These are phyloP conservation scores for Kokia cookei DNA, from an alignment of 441 rosid genomes.

Conservation along the genomic window DNA sequence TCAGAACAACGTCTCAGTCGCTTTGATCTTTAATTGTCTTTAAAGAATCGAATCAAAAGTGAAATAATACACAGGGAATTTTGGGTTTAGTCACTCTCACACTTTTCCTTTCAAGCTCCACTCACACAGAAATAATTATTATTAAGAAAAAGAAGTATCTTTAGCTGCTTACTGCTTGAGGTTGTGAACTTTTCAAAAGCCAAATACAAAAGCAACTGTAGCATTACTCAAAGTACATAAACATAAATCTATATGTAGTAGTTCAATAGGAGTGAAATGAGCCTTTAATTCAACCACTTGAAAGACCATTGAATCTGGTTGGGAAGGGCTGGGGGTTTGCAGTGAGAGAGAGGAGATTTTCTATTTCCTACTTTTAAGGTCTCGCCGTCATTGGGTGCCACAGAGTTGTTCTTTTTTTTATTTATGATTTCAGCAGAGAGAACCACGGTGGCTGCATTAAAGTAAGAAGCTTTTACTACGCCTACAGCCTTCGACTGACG, in stretches of 20 bases:
- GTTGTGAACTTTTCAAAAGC: neutral
- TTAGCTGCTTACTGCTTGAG: conserved; percentile 7
- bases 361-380: conserved; percentile 35
- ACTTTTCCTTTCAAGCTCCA: conserved; percentile 9
- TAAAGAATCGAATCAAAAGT: conserved; percentile 40
- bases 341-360: neutral
- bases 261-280: conserved; percentile 20
- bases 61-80: conserved; percentile 37
- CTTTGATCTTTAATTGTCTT: conserved; percentile 18
- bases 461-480: neutral
- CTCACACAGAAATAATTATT: neutral
- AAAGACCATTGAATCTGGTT: conserved; percentile 10
- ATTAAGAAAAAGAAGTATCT: neutral
- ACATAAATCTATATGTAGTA: neutral
- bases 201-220: neutral
- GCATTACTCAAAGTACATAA: neutral
- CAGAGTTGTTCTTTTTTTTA: conserved; percentile 14
- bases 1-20: conserved; percentile 42
- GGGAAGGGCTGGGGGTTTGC: neutral
- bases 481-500: neutral
- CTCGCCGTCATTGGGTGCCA: conserved; percentile 44
- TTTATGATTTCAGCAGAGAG: conserved; percentile 6
- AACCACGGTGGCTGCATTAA: conserved; percentile 41
- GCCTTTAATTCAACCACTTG: conserved; percentile 18
- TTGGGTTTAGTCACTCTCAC: conserved; percentile 25